Conservation (phyloP, 495 filamentous ascomycete species). For the Mytilinidion resinicola region DNA sequence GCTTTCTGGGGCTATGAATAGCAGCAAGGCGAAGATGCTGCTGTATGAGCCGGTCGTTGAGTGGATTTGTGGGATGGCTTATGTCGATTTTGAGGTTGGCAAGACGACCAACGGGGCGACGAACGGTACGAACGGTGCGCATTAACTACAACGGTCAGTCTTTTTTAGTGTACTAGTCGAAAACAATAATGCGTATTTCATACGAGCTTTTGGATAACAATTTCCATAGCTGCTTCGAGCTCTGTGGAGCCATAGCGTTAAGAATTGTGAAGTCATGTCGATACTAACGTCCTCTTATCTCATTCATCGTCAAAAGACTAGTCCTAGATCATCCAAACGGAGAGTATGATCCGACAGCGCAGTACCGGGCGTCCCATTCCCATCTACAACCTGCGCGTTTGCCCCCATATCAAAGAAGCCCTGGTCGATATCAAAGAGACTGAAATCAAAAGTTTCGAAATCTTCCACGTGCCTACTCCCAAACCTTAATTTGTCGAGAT, state of each 20-base stretch:
- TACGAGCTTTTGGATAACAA: too few relatives aligned
- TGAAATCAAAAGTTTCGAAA: conserved; percentile 6
- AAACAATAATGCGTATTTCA: too few relatives aligned
- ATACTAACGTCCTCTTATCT: too few relatives aligned
- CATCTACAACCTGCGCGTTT: too few relatives aligned
- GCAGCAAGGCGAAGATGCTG: conserved; percentile 10
- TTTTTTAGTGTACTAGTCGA: too few relatives aligned
- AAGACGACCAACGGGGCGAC: conserved; percentile 5
- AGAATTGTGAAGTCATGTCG: too few relatives aligned
- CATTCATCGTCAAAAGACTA: too few relatives aligned
- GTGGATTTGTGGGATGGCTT: conserved; percentile 16
- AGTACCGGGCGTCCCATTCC: too few relatives aligned
- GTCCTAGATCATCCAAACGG: too few relatives aligned
- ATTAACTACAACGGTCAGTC: background rate
- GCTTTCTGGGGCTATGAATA: conserved; percentile 7
- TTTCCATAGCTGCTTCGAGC: too few relatives aligned
- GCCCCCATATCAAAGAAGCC: background rate
- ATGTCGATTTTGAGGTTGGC: conserved; percentile 10
- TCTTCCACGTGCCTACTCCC: conserved; percentile 1
- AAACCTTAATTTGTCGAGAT: conserved; percentile 10
- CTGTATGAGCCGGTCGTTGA: conserved; percentile 15
- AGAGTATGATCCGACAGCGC: too few relatives aligned
- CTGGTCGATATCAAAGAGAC: conserved; percentile 8
- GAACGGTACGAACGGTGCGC: conserved; percentile 4
- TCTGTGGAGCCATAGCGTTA: too few relatives aligned